Evolutionary conservation across 1,284 basidiomycete species (phyloP).

Genomic region (Fomitopsis pinicola): DNA sequence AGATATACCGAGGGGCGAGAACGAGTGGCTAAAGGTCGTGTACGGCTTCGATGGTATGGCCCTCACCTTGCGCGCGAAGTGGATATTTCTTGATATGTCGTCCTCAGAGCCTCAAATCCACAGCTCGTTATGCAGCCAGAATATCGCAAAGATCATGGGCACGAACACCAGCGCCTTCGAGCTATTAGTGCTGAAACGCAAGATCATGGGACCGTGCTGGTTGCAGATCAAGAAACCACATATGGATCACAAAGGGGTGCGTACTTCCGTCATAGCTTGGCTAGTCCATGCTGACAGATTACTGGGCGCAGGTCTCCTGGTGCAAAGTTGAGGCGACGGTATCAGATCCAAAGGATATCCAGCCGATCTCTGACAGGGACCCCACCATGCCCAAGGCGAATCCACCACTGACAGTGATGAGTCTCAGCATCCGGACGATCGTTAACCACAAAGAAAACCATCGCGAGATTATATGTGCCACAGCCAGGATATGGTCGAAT

Average conservation of each 20-base stretch:
- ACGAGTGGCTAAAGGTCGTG: constrained; percentile 90
- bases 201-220: constrained; percentile 99
- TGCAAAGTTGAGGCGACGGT: constrained; percentile 92
- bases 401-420: constrained; percentile 91
- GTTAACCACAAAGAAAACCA: constrained; percentile 95
- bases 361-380: constrained; percentile 78
- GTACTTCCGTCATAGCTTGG: constrained; percentile 25
- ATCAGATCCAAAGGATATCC: constrained; percentile 84
- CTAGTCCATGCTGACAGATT: background rate
- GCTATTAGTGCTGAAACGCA: constrained; percentile 90
- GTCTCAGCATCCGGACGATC: constrained; percentile 85
- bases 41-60: constrained; percentile 77
- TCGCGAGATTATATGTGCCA: constrained; percentile 87
- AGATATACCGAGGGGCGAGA: constrained; percentile 78
- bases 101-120: constrained; percentile 61
- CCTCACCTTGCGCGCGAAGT: background rate
- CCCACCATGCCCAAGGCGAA: constrained; percentile 71
- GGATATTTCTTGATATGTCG: background rate
- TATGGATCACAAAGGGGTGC: constrained; percentile 73
- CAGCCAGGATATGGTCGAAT: constrained; percentile 85
- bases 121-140: constrained; percentile 70
- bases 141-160: constrained; percentile 89
- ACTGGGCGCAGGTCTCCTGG: constrained; percentile 73
- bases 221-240: constrained; percentile 76
- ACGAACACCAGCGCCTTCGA: constrained; percentile 93